These are phyloP conservation scores for Penicillium janthinellum DNA, from an alignment of 2,329 filamentous ascomycete genomes.

Conservation along the genomic window DNA sequence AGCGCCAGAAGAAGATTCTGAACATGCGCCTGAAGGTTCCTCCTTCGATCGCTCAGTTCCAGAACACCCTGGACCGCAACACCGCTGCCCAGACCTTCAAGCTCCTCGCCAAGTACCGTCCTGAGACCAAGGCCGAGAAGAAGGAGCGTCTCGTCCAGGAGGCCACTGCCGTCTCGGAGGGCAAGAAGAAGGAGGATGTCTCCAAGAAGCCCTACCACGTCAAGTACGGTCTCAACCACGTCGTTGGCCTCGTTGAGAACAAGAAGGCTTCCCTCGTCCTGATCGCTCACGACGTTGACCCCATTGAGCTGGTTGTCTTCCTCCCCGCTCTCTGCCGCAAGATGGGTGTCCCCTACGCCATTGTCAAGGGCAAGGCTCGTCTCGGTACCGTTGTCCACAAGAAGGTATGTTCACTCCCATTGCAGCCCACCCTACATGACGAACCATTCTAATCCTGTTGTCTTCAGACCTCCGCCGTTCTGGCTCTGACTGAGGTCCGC, in stretches of 20 bases:
- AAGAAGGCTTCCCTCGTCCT: constrained; percentile 99
- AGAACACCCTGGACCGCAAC: constrained; percentile 95
- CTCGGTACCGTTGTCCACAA: constrained; percentile 99
- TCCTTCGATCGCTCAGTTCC: constrained; percentile 95
- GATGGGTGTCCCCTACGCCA: constrained; percentile 99
- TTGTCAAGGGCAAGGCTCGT: constrained; percentile 99
- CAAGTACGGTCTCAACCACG: constrained; percentile 99
- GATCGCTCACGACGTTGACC: constrained; percentile 99
- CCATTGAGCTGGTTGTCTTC: constrained; percentile 99
- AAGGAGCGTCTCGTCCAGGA: constrained; percentile 99
- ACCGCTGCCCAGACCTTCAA: constrained; percentile 97
- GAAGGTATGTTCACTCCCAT: constrained; percentile 55
- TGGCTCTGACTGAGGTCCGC: constrained; percentile 95
- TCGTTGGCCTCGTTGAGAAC: constrained; percentile 95
- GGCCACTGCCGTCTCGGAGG: constrained; percentile 95
- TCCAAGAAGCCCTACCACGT: constrained; percentile 99
- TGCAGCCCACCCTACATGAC: background rate
- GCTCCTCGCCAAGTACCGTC: constrained; percentile 99
- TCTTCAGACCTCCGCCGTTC: constrained; percentile 82
- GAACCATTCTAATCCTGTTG: constrained; percentile 30
- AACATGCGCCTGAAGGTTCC: constrained; percentile 98
- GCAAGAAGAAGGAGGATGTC: constrained; percentile 99
- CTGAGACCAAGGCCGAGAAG: constrained; percentile 99
- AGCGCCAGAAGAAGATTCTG: constrained; percentile 94
- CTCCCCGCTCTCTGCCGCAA: constrained; percentile 98